Evolutionary conservation across 2,329 filamentous ascomycete genomes (phyloP).

Genomic region (Monilinia polystroma): DNA sequence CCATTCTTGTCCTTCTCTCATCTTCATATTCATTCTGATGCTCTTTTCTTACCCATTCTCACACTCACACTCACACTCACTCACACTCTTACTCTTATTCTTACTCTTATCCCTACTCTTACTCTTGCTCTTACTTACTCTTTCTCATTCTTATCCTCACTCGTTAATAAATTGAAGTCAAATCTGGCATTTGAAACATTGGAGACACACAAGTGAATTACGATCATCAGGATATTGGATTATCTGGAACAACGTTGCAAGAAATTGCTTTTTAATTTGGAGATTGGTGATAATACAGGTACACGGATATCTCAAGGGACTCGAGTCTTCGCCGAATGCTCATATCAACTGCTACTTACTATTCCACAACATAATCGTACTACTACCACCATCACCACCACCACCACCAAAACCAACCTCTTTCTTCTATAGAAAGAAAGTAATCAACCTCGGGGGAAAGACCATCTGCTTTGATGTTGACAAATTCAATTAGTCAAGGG

Average conservation of each 20-base stretch:
- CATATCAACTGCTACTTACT: not conserved
- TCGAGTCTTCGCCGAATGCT: constrained; percentile 19
- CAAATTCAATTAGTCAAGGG: constrained; percentile 22
- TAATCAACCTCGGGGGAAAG: constrained; percentile 6
- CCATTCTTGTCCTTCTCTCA: constrained; percentile 12
- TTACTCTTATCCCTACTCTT: not conserved
- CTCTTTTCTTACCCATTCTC: not conserved
- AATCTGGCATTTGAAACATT: constrained; percentile 10
- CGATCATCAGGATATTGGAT: not conserved
- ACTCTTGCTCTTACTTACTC: not conserved
- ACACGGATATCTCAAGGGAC: not conserved
- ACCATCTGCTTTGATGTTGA: constrained; percentile 19
- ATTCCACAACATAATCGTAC: constrained; percentile 20
- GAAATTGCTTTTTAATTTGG: not conserved
- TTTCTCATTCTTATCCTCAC: not conserved
- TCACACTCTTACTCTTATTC: not conserved
- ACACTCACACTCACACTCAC: not conserved
- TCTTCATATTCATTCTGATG: not conserved
- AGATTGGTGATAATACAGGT: constrained; percentile 3
- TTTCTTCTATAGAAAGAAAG: constrained; percentile 12
- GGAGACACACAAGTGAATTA: no score
- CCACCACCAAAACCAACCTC: not conserved
- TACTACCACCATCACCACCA: not conserved
- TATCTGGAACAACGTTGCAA: not conserved
- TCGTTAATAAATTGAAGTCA: constrained; percentile 3